These are phyloP conservation scores for Blastocystis sp. DNA, from an alignment of 352 stramenopile genomes.

Conservation along the genomic window DNA sequence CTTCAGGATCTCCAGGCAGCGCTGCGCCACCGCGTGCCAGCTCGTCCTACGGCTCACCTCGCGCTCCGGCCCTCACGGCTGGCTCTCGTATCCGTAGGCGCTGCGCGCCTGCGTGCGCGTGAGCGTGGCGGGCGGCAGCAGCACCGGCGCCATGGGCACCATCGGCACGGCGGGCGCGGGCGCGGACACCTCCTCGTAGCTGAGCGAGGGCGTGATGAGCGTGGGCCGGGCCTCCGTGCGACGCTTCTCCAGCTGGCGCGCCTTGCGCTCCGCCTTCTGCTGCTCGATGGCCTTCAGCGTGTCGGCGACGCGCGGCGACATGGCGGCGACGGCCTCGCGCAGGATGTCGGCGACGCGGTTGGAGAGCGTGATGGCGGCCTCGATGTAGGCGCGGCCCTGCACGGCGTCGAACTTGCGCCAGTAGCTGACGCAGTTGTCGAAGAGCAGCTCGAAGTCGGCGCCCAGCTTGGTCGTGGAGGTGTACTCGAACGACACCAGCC, in stretches of 20 bases:
- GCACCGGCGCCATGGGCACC: not conserved
- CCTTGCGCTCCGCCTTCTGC: slow-evolving; percentile 4
- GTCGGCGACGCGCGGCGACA: not conserved
- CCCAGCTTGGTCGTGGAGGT: not conserved
- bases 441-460: slow-evolving; percentile 38
- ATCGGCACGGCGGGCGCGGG: not conserved
- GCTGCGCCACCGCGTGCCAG: not conserved
- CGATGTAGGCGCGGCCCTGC: slow-evolving; percentile 30
- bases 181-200: not conserved
- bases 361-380: not conserved
- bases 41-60: not conserved
- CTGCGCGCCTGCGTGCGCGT: slow-evolving; percentile 26
- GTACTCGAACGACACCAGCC: slow-evolving; percentile 18
- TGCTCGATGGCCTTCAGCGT: not conserved
- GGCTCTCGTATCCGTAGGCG: not conserved
- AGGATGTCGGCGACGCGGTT: slow-evolving; percentile 7
- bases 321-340: not conserved
- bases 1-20: slow-evolving; percentile 38
- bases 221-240: slow-evolving; percentile 2
- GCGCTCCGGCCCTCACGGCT: too few relatives aligned
- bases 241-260: slow-evolving; percentile 19
- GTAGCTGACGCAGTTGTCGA: slow-evolving; percentile 63
- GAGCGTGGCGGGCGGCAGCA: not conserved
- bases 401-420: not conserved
- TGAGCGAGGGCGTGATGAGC: not conserved